Evolutionary conservation across 345 rosid species (phyloP).

Genomic region (Citrus mangshanensis): DNA sequence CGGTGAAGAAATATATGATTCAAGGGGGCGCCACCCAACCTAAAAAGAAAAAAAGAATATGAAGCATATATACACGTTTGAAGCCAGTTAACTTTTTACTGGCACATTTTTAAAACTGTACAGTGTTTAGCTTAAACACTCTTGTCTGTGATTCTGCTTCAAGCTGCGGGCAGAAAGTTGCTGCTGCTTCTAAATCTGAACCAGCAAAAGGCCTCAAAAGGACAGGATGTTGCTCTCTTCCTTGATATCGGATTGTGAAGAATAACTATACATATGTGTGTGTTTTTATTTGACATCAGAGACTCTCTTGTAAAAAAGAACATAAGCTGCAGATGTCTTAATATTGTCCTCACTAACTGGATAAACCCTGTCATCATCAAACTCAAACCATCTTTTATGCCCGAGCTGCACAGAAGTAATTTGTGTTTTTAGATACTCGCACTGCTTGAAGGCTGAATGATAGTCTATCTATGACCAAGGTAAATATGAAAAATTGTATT

Average conservation of each 20-base stretch:
- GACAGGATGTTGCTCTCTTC: not conserved
- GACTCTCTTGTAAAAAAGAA: constrained; percentile 62
- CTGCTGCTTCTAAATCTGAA: not conserved
- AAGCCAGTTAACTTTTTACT: not conserved
- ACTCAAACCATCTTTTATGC: constrained; percentile 54
- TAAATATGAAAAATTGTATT: not conserved
- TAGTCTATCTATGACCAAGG: not conserved
- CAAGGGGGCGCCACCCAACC: not conserved
- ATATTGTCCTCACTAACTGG: constrained; percentile 42
- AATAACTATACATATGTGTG: not conserved
- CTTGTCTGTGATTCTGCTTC: not conserved
- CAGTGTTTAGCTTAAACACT: constrained; percentile 3
- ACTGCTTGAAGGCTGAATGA: not conserved
- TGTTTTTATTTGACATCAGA: not conserved
- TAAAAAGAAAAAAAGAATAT: not conserved
- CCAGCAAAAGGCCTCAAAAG: not conserved
- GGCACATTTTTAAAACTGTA: constrained; percentile 9
- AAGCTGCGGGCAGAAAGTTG: not conserved
- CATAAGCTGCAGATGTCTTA: constrained; percentile 65
- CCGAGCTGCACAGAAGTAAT: constrained; percentile 43
- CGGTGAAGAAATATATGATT: no score
- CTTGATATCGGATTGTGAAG: not conserved
- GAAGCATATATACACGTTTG: not conserved
- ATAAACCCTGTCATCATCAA: constrained; percentile 50
- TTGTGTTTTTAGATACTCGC: not conserved